Percentiles rank a stretch among this genome's conserved stretches.
Conservation (phyloP, 2,329 filamentous ascomycete species). For the Alternaria panax region DNA sequence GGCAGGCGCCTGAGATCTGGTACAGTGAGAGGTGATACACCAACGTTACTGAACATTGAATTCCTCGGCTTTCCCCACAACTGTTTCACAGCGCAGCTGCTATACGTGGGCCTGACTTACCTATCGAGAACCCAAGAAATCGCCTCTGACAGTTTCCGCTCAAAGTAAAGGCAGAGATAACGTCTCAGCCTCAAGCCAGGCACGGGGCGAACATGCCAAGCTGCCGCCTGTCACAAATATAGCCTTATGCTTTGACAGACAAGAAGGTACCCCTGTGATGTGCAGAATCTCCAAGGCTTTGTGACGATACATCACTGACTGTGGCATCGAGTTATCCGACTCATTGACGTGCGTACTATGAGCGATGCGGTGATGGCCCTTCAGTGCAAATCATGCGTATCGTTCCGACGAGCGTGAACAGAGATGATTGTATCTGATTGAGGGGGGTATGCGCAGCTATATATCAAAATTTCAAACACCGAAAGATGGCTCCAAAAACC, state of each 20-base stretch:
- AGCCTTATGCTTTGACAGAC: not conserved
- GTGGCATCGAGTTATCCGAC: too few species aligned
- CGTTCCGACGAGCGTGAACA: too few species aligned
- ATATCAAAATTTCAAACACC: not conserved
- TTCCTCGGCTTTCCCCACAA: not conserved
- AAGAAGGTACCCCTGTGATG: too few species aligned
- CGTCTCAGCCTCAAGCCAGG: conserved; percentile 6
- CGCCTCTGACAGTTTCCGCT: conserved; percentile 1
- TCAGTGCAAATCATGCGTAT: too few species aligned
- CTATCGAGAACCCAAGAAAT: not conserved
- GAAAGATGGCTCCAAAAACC: not conserved
- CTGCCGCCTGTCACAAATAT: not conserved
- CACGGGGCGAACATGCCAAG: conserved; percentile 13
- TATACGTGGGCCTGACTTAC: not conserved
- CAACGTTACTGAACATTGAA: not conserved
- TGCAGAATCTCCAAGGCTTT: not conserved
- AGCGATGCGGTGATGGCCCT: too few species aligned
- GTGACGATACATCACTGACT: not conserved
- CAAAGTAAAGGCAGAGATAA: not conserved
- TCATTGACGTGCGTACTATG: too few species aligned
- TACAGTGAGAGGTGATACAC: not conserved
- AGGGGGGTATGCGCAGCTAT: conserved; percentile 13
- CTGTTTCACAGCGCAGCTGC: not conserved
- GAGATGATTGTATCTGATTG: conserved; percentile 30
- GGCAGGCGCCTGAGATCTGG: not conserved